These are phyloP conservation scores for Sporothrix brunneoviolacea DNA, from an alignment of 2,329 filamentous ascomycete species.

Conservation along the genomic window DNA sequence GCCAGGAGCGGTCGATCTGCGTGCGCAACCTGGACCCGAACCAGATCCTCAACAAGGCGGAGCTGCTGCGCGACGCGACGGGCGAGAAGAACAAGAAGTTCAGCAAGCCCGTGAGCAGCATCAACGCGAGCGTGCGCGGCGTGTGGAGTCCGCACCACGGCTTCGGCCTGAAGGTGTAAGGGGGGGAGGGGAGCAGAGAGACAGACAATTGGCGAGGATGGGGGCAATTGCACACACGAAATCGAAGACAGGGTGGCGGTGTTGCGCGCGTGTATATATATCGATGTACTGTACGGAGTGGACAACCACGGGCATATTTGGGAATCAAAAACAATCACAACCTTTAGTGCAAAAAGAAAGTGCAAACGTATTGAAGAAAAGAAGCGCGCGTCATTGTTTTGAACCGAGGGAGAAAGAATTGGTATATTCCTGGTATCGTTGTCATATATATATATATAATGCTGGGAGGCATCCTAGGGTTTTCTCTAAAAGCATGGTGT, in stretches of 20 bases:
- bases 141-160: conserved; percentile 67
- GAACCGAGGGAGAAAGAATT: no score
- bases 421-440: no score
- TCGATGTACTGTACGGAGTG: conserved; percentile 1
- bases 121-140: conserved; percentile 60
- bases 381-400: no score
- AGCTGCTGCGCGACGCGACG: conserved; percentile 64
- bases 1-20: conserved; percentile 75
- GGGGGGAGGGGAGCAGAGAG: background rate
- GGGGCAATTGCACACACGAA: no score
- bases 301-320: background rate
- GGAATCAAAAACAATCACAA: conserved; percentile 4
- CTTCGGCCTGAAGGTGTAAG: conserved; percentile 46
- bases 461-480: conserved; percentile 9
- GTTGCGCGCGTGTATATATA: no score
- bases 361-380: no score
- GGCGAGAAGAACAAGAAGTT: conserved; percentile 64
- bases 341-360: no score
- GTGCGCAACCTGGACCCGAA: conserved; percentile 77
- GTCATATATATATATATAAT: conserved; percentile 2
- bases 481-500: background rate
- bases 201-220: no score
- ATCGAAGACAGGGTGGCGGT: no score
- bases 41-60: conserved; percentile 74
- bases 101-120: conserved; percentile 58